phyloP scores from a whole-genome alignment of 2,329 filamentous ascomycete genomes.

The Didymella arachidicola region DNA sequence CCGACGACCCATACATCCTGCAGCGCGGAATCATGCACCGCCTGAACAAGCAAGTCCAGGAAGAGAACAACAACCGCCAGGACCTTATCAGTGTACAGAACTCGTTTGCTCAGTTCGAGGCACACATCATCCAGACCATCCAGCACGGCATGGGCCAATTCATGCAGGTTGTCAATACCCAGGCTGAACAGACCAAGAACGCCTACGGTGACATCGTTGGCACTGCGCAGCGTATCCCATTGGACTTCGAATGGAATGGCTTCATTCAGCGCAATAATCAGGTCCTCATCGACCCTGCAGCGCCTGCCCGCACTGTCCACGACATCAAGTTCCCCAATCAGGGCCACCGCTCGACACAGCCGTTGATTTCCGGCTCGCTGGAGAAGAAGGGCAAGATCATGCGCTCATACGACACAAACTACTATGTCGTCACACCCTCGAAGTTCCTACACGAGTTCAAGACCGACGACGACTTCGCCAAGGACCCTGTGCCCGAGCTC shows the following conservation, averaged over 20 bases:
- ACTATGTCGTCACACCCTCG: conserved; percentile 89
- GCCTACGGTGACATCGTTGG: conserved; percentile 86
- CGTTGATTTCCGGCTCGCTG: conserved; percentile 85
- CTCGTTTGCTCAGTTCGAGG: conserved; percentile 87
- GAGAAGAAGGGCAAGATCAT: conserved; percentile 92
- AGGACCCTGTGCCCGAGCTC: conserved; percentile 82
- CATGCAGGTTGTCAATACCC: conserved; percentile 78
- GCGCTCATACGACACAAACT: conserved; percentile 78
- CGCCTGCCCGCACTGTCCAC: conserved; percentile 75
- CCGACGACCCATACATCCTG: conserved; percentile 88
- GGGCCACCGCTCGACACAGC: conserved; percentile 77
- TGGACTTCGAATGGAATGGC: conserved; percentile 89
- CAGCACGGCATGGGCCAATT: conserved; percentile 86
- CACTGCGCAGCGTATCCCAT: conserved; percentile 77
- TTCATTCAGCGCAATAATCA: conserved; percentile 77
- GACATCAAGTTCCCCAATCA: conserved; percentile 88
- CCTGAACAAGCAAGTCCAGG: conserved; percentile 86
- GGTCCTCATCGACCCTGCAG: conserved; percentile 78
- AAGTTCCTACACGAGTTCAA: conserved; percentile 97
- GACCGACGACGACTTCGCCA: conserved; percentile 77
- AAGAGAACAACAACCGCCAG: conserved; percentile 95
- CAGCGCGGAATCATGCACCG: conserved; percentile 82
- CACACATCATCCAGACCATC: conserved; percentile 81
- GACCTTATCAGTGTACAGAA: conserved; percentile 92
- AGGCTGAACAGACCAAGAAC: conserved; percentile 80